Conservation (phyloP, 192 early-diverging fungal genomes). For the Coemansia sp. region DNA sequence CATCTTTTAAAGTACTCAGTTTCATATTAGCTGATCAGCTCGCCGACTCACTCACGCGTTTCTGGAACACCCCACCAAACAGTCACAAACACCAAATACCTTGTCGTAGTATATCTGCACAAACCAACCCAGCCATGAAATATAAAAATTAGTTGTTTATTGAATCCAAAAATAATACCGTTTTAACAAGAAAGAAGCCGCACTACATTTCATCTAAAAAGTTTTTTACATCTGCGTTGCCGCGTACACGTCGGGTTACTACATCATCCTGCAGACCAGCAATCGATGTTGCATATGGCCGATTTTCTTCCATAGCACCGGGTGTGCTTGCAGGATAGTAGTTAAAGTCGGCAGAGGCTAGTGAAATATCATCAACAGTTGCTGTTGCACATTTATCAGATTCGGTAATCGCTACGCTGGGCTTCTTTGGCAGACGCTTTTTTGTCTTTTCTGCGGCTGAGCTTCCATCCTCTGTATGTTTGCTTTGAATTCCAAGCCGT, state of each 20-base stretch:
- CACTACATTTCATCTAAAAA: conserved; percentile 14
- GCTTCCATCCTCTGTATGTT: neutral
- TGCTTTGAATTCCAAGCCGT: conserved; percentile 2
- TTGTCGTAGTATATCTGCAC: too few species aligned
- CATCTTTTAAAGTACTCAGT: too few species aligned
- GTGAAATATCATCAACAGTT: conserved; percentile 3
- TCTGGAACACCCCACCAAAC: too few species aligned
- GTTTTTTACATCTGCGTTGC: conserved; percentile 9
- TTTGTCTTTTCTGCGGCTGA: neutral
- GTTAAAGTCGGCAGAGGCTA: conserved; percentile 1
- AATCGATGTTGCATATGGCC: conserved; percentile 4
- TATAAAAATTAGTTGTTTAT: neutral
- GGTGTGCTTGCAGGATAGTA: neutral
- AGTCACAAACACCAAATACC: too few species aligned
- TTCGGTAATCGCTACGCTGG: conserved; percentile 10
- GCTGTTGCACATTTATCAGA: neutral
- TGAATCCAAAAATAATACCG: neutral
- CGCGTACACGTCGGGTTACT: conserved; percentile 20
- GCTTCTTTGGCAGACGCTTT: conserved; percentile 2
- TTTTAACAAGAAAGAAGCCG: neutral
- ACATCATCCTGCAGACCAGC: conserved; percentile 22
- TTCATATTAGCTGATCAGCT: too few species aligned
- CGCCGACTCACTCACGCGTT: too few species aligned
- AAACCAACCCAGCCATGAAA: too few species aligned
- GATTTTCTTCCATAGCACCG: conserved; percentile 16